These are phyloP conservation scores for Plectranthus barbatus DNA, from an alignment of 257 asterid species.

Conservation along the genomic window DNA sequence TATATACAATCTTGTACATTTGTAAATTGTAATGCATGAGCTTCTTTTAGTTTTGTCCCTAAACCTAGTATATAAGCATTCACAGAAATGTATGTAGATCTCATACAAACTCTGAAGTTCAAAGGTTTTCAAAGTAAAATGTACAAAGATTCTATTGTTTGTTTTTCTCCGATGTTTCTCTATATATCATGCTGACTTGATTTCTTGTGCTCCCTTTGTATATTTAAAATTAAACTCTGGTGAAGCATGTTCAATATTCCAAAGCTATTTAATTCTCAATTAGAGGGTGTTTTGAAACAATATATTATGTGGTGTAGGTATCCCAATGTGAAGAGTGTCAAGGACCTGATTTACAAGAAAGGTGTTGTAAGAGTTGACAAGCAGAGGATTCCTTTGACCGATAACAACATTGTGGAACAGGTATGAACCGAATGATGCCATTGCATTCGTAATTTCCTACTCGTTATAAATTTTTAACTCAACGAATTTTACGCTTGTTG, in stretches of 20 bases:
- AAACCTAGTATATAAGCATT: too few relatives aligned
- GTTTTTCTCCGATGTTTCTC: too few relatives aligned
- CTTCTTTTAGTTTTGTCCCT: neutral
- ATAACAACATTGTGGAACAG: conserved; percentile 80
- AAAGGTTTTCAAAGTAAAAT: too few relatives aligned
- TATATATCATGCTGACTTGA: too few relatives aligned
- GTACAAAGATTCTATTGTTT: too few relatives aligned
- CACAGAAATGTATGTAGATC: too few relatives aligned
- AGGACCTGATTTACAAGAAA: conserved; percentile 86
- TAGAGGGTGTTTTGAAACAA: too few relatives aligned
- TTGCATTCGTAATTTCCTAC: neutral
- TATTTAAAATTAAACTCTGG: neutral
- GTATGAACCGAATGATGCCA: conserved; percentile 15
- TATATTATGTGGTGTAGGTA: conserved; percentile 33
- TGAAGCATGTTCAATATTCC: neutral
- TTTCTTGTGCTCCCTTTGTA: neutral
- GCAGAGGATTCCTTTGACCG: conserved; percentile 68
- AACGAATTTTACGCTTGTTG: neutral
- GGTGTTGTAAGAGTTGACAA: conserved; percentile 61
- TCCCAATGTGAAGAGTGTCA: conserved; percentile 78
- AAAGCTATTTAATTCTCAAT: too few relatives aligned
- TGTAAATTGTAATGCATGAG: too few relatives aligned
- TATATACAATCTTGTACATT: neutral
- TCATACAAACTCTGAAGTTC: too few relatives aligned
- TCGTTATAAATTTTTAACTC: neutral